Conservation (phyloP, 306 rosid genomes). For the Adenanthera pavonina region DNA sequence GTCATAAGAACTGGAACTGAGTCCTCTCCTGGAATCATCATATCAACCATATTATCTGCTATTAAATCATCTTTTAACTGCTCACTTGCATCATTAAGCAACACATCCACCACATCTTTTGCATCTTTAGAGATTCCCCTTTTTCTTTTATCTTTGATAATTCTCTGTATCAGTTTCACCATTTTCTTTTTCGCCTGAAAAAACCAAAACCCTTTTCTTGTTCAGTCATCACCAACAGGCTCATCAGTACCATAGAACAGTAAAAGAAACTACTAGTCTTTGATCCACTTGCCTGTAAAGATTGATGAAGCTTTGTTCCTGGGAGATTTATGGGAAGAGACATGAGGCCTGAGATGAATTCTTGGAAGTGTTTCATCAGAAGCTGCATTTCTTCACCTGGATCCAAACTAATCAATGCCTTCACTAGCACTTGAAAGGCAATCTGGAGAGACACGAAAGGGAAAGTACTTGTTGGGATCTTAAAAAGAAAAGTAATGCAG, state of each 20-base stretch:
- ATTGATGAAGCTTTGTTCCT: slow-evolving; percentile 80
- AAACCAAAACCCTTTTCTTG: slow-evolving; percentile 23
- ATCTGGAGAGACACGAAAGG: slow-evolving; percentile 63
- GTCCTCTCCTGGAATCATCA: slow-evolving; percentile 99
- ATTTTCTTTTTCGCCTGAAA: slow-evolving; percentile 91
- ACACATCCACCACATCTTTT: slow-evolving; percentile 82
- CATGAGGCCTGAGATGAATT: slow-evolving; percentile 95
- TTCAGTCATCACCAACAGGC: neutral
- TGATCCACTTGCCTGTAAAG: slow-evolving; percentile 70
- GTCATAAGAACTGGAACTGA: slow-evolving; percentile 96
- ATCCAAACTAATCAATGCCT: slow-evolving; percentile 83
- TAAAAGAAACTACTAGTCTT: slow-evolving; percentile 21
- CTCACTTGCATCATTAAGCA: slow-evolving; percentile 75
- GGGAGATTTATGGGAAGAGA: slow-evolving; percentile 87
- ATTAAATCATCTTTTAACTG: slow-evolving; percentile 74
- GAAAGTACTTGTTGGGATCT: slow-evolving; percentile 44
- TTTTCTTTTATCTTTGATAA: slow-evolving; percentile 58
- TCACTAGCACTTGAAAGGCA: slow-evolving; percentile 88
- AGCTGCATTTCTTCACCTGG: slow-evolving; percentile 85
- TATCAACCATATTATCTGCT: slow-evolving; percentile 92
- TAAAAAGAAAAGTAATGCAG: slow-evolving; percentile 29
- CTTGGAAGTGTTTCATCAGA: slow-evolving; percentile 79
- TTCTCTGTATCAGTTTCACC: slow-evolving; percentile 74
- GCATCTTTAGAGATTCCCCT: slow-evolving; percentile 53
- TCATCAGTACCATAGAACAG: neutral